Percentiles rank a stretch among this genome's conserved stretches.
phyloP scores from a whole-genome alignment of 495 filamentous ascomycete species.

The Aspergillus cavernicola region DNA sequence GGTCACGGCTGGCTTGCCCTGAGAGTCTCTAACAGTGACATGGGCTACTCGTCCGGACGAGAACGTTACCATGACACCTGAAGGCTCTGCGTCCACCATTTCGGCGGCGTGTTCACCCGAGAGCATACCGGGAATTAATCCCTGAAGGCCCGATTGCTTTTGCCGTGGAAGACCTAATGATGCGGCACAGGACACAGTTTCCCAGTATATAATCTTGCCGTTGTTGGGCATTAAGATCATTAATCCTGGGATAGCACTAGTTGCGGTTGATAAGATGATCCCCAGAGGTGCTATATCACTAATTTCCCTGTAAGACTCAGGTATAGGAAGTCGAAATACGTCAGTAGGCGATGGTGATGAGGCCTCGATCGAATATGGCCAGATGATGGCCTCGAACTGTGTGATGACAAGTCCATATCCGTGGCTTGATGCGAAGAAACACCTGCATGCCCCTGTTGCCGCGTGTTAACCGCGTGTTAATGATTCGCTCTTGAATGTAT shows the following conservation, averaged over 20 bases:
- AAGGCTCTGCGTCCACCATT: conserved; percentile 76
- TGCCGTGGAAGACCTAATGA: conserved; percentile 71
- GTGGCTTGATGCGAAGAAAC: conserved; percentile 59
- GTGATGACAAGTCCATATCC: conserved; percentile 79
- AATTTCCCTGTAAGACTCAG: conserved; percentile 60
- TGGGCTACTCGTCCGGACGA: conserved; percentile 84
- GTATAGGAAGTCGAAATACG: conserved; percentile 71
- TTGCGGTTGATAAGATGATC: conserved; percentile 69
- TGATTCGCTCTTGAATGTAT: background rate
- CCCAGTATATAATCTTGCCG: conserved; percentile 91
- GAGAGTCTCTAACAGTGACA: conserved; percentile 74
- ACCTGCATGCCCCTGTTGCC: conserved; percentile 33
- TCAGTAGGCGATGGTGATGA: conserved; percentile 60
- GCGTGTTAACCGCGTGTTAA: conserved; percentile 13
- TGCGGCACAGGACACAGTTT: conserved; percentile 80
- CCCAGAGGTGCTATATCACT: conserved; percentile 73
- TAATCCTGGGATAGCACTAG: conserved; percentile 73
- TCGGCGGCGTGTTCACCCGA: conserved; percentile 74
- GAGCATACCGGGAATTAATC: conserved; percentile 63
- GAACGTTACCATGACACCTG: conserved; percentile 78
- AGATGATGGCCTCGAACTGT: conserved; percentile 74
- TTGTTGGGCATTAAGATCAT: conserved; percentile 77
- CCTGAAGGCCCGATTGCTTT: conserved; percentile 72
- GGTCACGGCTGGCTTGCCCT: conserved; percentile 76
- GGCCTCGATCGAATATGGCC: conserved; percentile 65